Conservation (phyloP, 2,329 filamentous ascomycete genomes). For the Arthrobotrys musiformis region DNA sequence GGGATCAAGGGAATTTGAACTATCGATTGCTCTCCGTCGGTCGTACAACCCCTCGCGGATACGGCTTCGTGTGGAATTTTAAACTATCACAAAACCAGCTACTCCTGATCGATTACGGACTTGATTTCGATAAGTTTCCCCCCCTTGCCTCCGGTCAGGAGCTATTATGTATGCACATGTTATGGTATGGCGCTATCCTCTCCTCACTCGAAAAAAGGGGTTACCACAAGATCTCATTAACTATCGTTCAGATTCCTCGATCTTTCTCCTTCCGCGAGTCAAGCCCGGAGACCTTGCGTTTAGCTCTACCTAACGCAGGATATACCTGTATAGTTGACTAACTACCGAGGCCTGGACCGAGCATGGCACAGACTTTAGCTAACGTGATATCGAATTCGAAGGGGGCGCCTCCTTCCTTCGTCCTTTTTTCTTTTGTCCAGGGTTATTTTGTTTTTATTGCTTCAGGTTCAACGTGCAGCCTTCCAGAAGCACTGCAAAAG, state of each 20-base stretch:
- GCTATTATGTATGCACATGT: too few relatives aligned
- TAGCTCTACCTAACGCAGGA: conserved; percentile 13
- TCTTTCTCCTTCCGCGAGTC: conserved; percentile 7
- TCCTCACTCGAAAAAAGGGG: conserved; percentile 38
- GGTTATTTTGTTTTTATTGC: conserved; percentile 11
- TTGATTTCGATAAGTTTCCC: not conserved
- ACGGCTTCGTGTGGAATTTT: conserved; percentile 8
- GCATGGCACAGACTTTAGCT: conserved; percentile 42
- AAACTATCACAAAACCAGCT: not conserved
- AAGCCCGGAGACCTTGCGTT: not conserved
- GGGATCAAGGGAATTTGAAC: conserved; percentile 14
- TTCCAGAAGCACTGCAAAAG: conserved; percentile 53
- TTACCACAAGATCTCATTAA: not conserved
- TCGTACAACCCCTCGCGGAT: conserved; percentile 35
- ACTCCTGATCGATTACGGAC: not conserved
- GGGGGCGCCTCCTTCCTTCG: not conserved
- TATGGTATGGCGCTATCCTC: not conserved
- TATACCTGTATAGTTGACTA: not conserved
- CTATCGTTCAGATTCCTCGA: conserved; percentile 4
- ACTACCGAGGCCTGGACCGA: conserved; percentile 32
- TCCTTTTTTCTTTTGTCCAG: not conserved
- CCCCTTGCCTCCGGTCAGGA: conserved; percentile 28
- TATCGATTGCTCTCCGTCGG: not conserved
- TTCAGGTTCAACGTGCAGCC: conserved; percentile 46
- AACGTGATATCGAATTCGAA: conserved; percentile 24